Evolutionary conservation across 345 rosid genomes (phyloP), one percentile per base, ranked within the genome.

Genomic region (Camelina sativa): DNA sequence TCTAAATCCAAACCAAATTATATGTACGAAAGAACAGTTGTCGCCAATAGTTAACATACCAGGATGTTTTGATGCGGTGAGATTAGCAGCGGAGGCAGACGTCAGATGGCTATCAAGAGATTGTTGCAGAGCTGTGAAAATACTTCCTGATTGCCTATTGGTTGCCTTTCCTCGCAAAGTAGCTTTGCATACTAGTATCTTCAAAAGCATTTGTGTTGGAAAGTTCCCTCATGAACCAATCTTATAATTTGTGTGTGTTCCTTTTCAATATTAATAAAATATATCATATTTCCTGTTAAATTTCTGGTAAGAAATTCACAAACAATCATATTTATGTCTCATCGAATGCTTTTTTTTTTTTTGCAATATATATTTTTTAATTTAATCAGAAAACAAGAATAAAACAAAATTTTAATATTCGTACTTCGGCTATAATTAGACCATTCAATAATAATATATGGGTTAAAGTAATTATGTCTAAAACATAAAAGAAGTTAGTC

Each of bases 91-190:
- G 13, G 22, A 22, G 5, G 10, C 19, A 59, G 38, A 63, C 16
- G 8, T 4, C 11, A 44, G 23, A 43, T 25, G 23, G 67, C 35
- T 63, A 15, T 23, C 52, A 40, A 16, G 1, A 35, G 57, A 28
- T 0, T 57, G 74, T 69, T 70, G 74, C 47, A 8, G 5, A 2
- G 57, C 65, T 46, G 57, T 70, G 16, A 11, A 7, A 55, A 8
- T 23, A 32, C 35, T 19, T 59, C 58, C 47, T 15, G 37, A 59
- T 15, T 59, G 74, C 58, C 13, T 19, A 9, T 20, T 56, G 55
- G 4, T 17, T 43, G 32, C 57, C 6, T 19, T 8, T 46, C 23
- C 57, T 13, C 11, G 0, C 22, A 19, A 15, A 3, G 10, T 38
- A 46, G 46, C 35, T 70, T 8, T 57, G 0, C 32, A 61, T 32